Percentiles rank a stretch among this genome's conserved stretches.
phyloP scores from a whole-genome alignment of 148 eudicot genomes.

The Chenopodium quinoa region DNA sequence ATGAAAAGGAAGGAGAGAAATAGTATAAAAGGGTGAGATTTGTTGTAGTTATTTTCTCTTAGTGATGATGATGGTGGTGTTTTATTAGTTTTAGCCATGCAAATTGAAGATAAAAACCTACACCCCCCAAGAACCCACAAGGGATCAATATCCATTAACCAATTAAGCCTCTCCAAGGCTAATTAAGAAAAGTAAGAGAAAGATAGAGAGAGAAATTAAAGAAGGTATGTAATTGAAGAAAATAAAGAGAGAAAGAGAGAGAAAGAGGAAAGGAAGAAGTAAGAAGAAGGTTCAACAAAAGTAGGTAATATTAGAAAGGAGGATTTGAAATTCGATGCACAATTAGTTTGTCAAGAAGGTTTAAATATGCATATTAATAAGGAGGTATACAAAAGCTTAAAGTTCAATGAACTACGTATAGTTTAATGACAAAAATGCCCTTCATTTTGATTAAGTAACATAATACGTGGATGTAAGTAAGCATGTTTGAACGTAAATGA shows the following conservation, averaged over 20 bases:
- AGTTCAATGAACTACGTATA: neutral
- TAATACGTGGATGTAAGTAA: neutral
- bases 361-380: conserved; percentile 14
- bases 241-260: conserved; percentile 15
- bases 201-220: conserved; percentile 9
- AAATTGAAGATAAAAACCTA: conserved; percentile 40
- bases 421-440: conserved; percentile 21
- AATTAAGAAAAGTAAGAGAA: neutral
- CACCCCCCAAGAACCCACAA: conserved; percentile 70
- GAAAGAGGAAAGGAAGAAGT: conserved; percentile 12
- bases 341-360: conserved; percentile 16
- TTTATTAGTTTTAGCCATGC: conserved; percentile 58
- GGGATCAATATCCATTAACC: conserved; percentile 84
- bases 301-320: conserved; percentile 44
- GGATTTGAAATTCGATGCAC: conserved; percentile 50
- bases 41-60: conserved; percentile 27
- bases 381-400: conserved; percentile 2
- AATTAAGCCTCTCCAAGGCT: conserved; percentile 31
- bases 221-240: neutral
- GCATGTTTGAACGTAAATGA: neutral
- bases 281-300: conserved; percentile 47
- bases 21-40: conserved; percentile 37
- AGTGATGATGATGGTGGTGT: conserved; percentile 10
- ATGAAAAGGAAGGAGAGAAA: conserved; percentile 34
- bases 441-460: neutral